phyloP scores from a whole-genome alignment of 306 rosid genomes.

The Datisca glomerata region DNA sequence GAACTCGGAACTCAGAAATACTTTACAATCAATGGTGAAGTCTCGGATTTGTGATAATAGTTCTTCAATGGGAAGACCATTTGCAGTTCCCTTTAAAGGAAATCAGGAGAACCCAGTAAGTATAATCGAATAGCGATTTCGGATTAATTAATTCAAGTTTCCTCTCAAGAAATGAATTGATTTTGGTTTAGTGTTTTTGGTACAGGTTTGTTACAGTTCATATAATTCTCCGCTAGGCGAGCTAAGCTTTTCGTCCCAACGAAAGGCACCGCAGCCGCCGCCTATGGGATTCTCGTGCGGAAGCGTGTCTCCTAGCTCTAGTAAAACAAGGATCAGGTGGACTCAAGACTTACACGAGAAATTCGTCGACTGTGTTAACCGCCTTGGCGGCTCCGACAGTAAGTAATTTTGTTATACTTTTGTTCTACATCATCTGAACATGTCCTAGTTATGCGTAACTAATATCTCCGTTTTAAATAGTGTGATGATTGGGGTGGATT shows the following conservation, averaged over 20 bases:
- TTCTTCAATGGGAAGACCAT: no score
- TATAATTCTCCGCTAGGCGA: not conserved
- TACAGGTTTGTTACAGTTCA: not conserved
- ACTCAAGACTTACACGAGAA: conserved; percentile 6
- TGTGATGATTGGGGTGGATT: no score
- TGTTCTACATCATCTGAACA: no score
- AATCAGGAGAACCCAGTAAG: not conserved
- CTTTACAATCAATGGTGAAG: not conserved
- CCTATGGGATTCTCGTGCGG: not conserved
- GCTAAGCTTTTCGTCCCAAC: not conserved
- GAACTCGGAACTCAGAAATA: not conserved
- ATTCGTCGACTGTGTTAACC: conserved; percentile 5
- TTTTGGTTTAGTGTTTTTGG: not conserved
- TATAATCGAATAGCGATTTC: not conserved
- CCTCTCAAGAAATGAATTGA: no score
- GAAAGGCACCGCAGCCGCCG: not conserved
- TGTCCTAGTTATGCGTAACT: no score
- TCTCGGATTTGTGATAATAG: not conserved
- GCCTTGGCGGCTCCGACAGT: conserved; percentile 5
- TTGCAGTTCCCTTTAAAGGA: no score
- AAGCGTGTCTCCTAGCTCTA: not conserved
- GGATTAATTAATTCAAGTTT: not conserved
- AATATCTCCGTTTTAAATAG: no score
- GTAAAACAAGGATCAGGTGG: conserved; percentile 6
- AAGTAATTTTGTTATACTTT: not conserved